Base-by-base conservation (phyloP, 1,284 basidiomycete species). In the Ceratobasidium sp. region DNA sequence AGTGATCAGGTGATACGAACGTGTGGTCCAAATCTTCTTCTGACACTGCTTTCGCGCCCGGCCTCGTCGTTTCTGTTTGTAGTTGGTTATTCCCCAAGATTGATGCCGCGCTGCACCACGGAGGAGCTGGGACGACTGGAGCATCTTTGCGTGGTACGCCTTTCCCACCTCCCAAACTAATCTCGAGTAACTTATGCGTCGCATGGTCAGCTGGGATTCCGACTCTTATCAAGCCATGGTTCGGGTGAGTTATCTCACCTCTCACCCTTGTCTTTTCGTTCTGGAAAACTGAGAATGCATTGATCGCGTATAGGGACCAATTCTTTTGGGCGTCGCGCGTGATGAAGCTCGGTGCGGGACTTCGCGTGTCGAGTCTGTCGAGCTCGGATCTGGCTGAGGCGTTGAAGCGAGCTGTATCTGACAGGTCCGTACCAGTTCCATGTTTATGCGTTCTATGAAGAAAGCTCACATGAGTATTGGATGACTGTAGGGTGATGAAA, bases 71-170 rank as follows among this genome's bases (percentile, higher is more conserved):
- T 23, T 35, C 49, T 1, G 26, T 55, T 8, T 69, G 28, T 49
- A 83, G 82, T 77, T 94, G 92, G 92, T 83, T 95, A 14, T 93
- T 94, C 83, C 89, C 90, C 0, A 84, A 86, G 74, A 84, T 93
- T 70, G 85, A 89, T 76, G 89, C 88, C 0, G 91, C 87, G 0
- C 75, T 90, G 61, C 88, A 91, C 81, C 89, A 91, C 78, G 90
- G 90, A 44, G 90, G 91, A 23, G 90, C 90, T 1, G 91, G 90
- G 32, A 92, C 90, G 0, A 91, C 90, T 0, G 89, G 89, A 0
- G 89, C 89, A 7, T 87, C 86, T 76, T 80, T 90, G 41, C 81
- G 89, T 74, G 80, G 81, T 81, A 75, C 28, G 76, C 71, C 23
- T 46, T 43, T 50, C 6, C 18, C 8, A 52, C 50, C 44, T 6